Evolutionary conservation across 225 moss, liverwort and hornwort genomes (phyloP).

Genomic region (Physcomitrium patens): DNA sequence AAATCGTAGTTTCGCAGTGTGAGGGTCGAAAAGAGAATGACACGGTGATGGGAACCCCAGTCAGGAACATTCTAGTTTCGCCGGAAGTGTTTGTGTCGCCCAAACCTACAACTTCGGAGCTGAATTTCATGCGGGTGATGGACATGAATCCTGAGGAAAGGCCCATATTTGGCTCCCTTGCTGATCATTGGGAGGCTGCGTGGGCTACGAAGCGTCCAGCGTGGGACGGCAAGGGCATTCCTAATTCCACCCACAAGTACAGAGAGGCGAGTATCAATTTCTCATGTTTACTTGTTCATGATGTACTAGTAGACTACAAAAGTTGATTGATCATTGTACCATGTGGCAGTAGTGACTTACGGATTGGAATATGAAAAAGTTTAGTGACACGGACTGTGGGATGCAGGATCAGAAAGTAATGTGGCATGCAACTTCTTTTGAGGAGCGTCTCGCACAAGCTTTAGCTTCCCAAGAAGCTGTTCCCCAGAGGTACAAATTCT

Average conservation of each 20-base stretch:
- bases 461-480: constrained; percentile 55
- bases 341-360: background rate
- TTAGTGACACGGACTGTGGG: constrained; percentile 8
- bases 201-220: constrained; percentile 55
- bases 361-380: background rate
- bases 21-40: constrained; percentile 33
- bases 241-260: constrained; percentile 86
- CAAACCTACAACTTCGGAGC: constrained; percentile 38
- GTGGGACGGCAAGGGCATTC: constrained; percentile 90
- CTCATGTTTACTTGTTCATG: background rate
- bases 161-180: constrained; percentile 85
- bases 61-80: constrained; percentile 38
- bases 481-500: constrained; percentile 40
- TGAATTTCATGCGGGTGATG: constrained; percentile 49
- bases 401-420: constrained; percentile 86
- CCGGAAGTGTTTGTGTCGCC: constrained; percentile 63
- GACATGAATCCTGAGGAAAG: constrained; percentile 78
- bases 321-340: background rate
- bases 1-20: background rate
- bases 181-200: constrained; percentile 77
- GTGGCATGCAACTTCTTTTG: constrained; percentile 85
- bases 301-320: background rate
- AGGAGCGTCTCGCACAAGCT: constrained; percentile 82
- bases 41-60: constrained; percentile 34
- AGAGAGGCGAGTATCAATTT: constrained; percentile 57